Conservation (phyloP, 768 basidiomycete species). For the Piloderma croceum region DNA sequence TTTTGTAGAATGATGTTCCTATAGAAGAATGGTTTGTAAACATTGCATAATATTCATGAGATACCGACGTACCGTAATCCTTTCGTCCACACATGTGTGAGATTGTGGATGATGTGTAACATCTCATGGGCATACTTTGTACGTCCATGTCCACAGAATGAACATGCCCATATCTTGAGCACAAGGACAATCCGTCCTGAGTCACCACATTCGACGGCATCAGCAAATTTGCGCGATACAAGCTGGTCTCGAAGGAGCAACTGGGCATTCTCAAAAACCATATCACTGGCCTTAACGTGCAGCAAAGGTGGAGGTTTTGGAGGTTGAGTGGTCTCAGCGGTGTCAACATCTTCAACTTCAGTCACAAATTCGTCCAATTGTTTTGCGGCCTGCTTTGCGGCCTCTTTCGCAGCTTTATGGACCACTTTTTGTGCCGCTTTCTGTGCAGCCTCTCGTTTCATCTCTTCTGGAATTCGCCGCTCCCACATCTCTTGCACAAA, state of each 20-base stretch:
- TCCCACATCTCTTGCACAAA: slow-evolving; percentile 2
- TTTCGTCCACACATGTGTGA: slow-evolving; percentile 22
- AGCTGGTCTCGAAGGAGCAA: slow-evolving; percentile 26
- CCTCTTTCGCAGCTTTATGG: too few relatives aligned
- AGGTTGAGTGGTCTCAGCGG: too few relatives aligned
- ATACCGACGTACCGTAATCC: slow-evolving; percentile 16
- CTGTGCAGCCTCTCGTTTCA: too few relatives aligned
- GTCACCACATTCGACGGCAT: slow-evolving; percentile 25
- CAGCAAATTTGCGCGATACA: slow-evolving; percentile 19
- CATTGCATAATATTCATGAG: not conserved
- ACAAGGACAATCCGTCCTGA: slow-evolving; percentile 22
- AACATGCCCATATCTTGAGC: slow-evolving; percentile 17
- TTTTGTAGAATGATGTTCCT: slow-evolving; percentile 26
- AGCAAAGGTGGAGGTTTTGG: not conserved
- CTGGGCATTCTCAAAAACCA: slow-evolving; percentile 21
- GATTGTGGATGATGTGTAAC: slow-evolving; percentile 24
- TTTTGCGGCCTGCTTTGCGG: too few relatives aligned
- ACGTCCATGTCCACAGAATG: slow-evolving; percentile 21
- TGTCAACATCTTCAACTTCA: too few relatives aligned
- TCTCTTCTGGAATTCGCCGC: slow-evolving; percentile 1
- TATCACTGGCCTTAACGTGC: slow-evolving; percentile 11
- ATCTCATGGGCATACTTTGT: slow-evolving; percentile 27
- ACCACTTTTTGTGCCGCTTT: too few relatives aligned
- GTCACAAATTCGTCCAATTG: too few relatives aligned
- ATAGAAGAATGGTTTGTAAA: not conserved